Evolutionary conservation across 345 rosid genomes (phyloP).

Genomic region (Orychophragmus violaceus): DNA sequence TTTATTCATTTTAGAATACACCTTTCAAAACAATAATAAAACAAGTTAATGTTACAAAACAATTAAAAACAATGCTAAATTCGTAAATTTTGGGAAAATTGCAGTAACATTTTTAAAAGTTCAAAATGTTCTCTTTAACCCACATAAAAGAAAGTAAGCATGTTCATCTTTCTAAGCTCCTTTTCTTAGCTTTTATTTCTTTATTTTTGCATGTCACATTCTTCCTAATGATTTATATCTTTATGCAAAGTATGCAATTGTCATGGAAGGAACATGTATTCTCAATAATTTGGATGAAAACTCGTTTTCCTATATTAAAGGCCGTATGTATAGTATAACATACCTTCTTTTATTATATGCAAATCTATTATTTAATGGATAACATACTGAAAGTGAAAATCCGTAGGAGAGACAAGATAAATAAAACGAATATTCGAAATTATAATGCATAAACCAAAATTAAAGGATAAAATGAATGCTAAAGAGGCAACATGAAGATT

Average conservation of each 20-base stretch:
- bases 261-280: not conserved
- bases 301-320: not conserved
- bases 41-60: not conserved
- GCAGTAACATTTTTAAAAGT: constrained; percentile 16
- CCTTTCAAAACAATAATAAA: not conserved
- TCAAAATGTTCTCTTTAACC: constrained; percentile 11
- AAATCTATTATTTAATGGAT: not conserved
- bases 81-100: not conserved
- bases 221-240: constrained; percentile 12
- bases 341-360: not conserved
- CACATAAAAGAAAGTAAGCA: constrained; percentile 15
- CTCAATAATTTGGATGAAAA: not conserved
- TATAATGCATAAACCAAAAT: not conserved
- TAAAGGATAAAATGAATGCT: not conserved
- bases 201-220: not conserved
- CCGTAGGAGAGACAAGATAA: not conserved
- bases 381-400: not conserved
- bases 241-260: constrained; percentile 10
- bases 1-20: constrained; percentile 20
- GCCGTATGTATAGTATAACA: not conserved
- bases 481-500: not conserved
- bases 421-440: not conserved
- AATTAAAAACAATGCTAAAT: not conserved
- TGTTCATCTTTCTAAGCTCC: constrained; percentile 19
- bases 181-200: constrained; percentile 13